Evolutionary conservation across 106 monocot genomes (phyloP), one percentile per base, ranked within the genome.

Genomic region (Dendrobium catenatum): DNA sequence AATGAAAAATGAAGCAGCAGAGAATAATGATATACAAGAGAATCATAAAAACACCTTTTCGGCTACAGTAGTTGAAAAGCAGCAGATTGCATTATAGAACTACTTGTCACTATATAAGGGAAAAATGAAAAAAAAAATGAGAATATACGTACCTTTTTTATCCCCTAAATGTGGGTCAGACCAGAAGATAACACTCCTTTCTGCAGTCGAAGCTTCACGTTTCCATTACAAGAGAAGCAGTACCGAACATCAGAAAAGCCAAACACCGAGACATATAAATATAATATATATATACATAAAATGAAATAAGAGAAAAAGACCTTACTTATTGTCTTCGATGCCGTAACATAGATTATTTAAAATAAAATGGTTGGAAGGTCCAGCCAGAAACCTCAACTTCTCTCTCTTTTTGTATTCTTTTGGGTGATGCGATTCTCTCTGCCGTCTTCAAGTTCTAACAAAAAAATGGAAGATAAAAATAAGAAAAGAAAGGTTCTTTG

Each of bases 381-480:
- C 22, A 61, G 61, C 8, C 22, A 61, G 61, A 61, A 61, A 22
- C 61, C 61, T 61, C 61, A 61, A 20, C 22, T 61, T 61, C n/a
- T 61, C 22, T 61, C 61, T 61, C 61, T 61, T 61, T 19, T 61
- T 61, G 61, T 61, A 24, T 61, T 61, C 61, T 61, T 61, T 22
- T 22, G n/a, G 22, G 22, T 61, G 19, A 19, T 22, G 61, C 6
- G 61, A 61, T 61, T 61, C 61, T 61, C 61, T 61, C 61, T 61
- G 61, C 61, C 61, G 61, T 61, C 61, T 61, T 19, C 61, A 61
- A 61, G 22, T 61, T n/a, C 61, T 61, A n/a, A 61, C 61, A 61
- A 61, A 61, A 54, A n/a, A 24, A 19, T 61, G 5, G 2, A 61
- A 61, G 22, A 22, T n/a, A n/a, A 56, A n/a, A 61, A 61, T 61